Evolutionary conservation across 257 asterid genomes (phyloP), one percentile per base, ranked within the genome.

Genomic region (Capsicum chinense): DNA sequence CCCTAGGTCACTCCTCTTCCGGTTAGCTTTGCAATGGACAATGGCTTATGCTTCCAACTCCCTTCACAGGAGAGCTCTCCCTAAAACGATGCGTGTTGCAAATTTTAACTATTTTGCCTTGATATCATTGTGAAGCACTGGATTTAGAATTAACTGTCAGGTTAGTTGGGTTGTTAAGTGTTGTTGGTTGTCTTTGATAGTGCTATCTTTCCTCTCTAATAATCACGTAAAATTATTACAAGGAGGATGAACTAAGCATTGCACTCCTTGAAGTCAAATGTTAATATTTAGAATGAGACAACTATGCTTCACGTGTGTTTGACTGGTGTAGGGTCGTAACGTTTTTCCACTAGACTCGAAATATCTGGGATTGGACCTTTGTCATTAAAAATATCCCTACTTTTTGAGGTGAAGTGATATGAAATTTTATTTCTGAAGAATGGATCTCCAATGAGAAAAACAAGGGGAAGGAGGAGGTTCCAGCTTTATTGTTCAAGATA

Each of bases 401-500:
- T 50, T 74, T 16, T 74, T 50, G 50, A 44, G 50, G 14, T 60
- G 37, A 21, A 50, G 44, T 74, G 62, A 74, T 3, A 21, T 50
- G 10, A 15, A 1, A 74, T 21, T 74, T 21, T 50, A 3, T 50
- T 50, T 74, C 60, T 21, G 62, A 67, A 47, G 44, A 50, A 50
- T 48, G 60, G 42, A 19, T 74, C 44, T 74, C 80, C 62, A 21
- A 50, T 50, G 81, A 74, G 62, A 44, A 73, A 73, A 39, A 48
- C 48, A 44, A n/a, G 5, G 17, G 44, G 42, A 1, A 73, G 59
- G 59, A 48, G 80, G 80, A 74, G 7, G 47, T 50, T 74, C 37
- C 57, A 50, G 62, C 21, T 19, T 74, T 74, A 50, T n/a, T 74
- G 10, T 74, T 74, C 81, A 74, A 50, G 47, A 52, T 74, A 74